Percentiles rank a stretch among this genome's conserved stretches.
phyloP scores from a whole-genome alignment of 768 basidiomycete genomes.

The Aureoboletus auriporus region DNA sequence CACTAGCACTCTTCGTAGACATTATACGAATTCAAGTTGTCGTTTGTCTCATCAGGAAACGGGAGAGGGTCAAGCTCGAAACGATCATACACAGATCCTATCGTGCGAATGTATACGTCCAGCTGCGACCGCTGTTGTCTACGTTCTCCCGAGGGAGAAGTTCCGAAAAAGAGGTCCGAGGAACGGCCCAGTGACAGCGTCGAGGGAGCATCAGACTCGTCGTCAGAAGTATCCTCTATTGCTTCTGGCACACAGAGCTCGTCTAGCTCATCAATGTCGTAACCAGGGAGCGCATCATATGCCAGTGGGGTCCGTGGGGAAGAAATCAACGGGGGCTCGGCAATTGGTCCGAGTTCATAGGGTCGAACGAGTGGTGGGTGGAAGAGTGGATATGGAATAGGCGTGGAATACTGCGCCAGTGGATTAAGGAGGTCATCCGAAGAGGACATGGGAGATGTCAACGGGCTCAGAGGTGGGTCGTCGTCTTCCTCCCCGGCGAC shows the following conservation, averaged over 20 bases:
- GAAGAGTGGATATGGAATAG: conserved; percentile 60
- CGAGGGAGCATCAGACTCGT: conserved; percentile 70
- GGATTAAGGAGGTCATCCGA: conserved; percentile 68
- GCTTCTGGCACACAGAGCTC: conserved; percentile 73
- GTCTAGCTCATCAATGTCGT: conserved; percentile 58
- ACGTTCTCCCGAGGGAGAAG: conserved; percentile 48
- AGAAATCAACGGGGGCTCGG: conserved; percentile 42
- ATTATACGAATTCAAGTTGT: conserved; percentile 44
- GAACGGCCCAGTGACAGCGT: conserved; percentile 62
- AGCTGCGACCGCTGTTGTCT: conserved; percentile 45
- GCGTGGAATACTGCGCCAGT: conserved; percentile 44
- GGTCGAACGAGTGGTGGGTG: conserved; percentile 53
- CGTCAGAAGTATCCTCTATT: conserved; percentile 82
- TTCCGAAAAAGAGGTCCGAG: conserved; percentile 49
- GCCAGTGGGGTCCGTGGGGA: conserved; percentile 23
- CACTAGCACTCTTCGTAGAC: conserved; percentile 72
- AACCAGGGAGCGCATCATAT: conserved; percentile 60
- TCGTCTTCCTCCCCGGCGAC: conserved; percentile 61
- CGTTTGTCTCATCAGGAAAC: conserved; percentile 46
- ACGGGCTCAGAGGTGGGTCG: conserved; percentile 49
- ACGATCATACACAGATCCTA: conserved; percentile 55
- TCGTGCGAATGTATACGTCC: conserved; percentile 61
- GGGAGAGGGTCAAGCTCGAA: conserved; percentile 73
- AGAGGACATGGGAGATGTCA: conserved; percentile 69
- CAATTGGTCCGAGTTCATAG: conserved; percentile 44